A percentile compares a stretch with the other conserved stretches of the same genome.
These are phyloP conservation scores for Thozetella sp. DNA, from an alignment of 495 filamentous ascomycete species.

Conservation along the genomic window DNA sequence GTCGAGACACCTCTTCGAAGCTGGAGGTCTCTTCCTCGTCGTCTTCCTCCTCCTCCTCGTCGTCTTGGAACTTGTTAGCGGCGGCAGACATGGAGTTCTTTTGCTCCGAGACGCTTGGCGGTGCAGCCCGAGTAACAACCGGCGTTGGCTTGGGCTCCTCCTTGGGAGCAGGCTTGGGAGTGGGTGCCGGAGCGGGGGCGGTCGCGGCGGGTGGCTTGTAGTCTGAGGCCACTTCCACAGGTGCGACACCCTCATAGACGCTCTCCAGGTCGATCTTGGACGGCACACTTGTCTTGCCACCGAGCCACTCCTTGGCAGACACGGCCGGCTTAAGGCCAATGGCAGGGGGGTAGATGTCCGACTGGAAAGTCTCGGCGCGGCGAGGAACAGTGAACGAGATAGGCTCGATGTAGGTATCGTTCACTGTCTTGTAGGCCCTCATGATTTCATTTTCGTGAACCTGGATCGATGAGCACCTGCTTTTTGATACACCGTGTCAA, in stretches of 20 bases:
- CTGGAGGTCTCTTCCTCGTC: conserved; percentile 70
- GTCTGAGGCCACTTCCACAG: conserved; percentile 72
- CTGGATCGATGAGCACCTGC: too few species aligned
- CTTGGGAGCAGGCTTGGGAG: conserved; percentile 51
- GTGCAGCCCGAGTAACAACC: conserved; percentile 49
- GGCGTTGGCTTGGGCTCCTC: conserved; percentile 56
- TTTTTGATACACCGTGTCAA: too few species aligned
- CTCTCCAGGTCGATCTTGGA: conserved; percentile 92
- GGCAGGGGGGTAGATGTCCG: conserved; percentile 91
- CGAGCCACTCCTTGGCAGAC: conserved; percentile 80
- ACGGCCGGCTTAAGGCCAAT: conserved; percentile 77
- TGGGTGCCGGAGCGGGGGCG: conserved; percentile 46
- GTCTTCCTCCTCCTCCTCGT: conserved; percentile 59
- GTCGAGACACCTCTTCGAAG: conserved; percentile 82
- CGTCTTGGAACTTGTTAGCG: conserved; percentile 82
- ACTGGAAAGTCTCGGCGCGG: conserved; percentile 94
- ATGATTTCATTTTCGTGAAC: conserved; percentile 96
- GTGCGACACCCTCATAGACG: conserved; percentile 80
- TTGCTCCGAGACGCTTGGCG: conserved; percentile 77
- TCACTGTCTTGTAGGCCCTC: conserved; percentile 94
- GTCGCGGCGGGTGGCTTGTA: conserved; percentile 60
- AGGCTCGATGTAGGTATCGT: conserved; percentile 91
- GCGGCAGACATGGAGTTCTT: conserved; percentile 80
- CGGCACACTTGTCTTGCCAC: conserved; percentile 79
- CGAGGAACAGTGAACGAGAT: conserved; percentile 97